These are phyloP conservation scores for Aeminium ludgeri DNA, from an alignment of 495 filamentous ascomycete species.

Conservation along the genomic window DNA sequence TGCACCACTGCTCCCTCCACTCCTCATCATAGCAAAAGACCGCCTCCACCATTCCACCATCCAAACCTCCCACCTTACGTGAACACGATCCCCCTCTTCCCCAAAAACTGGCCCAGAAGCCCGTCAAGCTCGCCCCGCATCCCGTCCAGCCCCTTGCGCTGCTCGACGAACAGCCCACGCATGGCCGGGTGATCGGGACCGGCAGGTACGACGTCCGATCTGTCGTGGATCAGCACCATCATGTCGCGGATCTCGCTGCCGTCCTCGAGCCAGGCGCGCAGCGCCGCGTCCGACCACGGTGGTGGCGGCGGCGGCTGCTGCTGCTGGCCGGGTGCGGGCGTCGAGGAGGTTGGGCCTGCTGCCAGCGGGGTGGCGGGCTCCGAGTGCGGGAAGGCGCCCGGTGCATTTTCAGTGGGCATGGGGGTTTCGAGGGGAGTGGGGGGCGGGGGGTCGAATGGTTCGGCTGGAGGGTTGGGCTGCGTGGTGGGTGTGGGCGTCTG, in stretches of 20 bases:
- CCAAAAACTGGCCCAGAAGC: conserved; percentile 35
- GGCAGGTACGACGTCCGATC: conserved; percentile 57
- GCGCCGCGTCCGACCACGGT: conserved; percentile 79
- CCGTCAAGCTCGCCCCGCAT: conserved; percentile 74
- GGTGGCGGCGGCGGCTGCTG: too few relatives aligned
- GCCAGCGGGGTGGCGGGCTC: background rate
- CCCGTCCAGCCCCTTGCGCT: conserved; percentile 63
- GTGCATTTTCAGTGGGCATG: conserved; percentile 22
- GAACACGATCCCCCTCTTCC: conserved; percentile 7
- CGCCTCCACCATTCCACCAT: too few relatives aligned
- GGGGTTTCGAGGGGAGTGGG: conserved; percentile 1
- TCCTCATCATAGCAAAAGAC: too few relatives aligned
- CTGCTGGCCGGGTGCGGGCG: background rate
- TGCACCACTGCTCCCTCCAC: too few relatives aligned
- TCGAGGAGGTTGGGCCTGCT: conserved; percentile 1
- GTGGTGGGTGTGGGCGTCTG: background rate
- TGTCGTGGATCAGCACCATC: conserved; percentile 81
- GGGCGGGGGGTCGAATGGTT: conserved; percentile 3
- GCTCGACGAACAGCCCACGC: conserved; percentile 62
- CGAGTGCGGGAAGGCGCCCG: conserved; percentile 17
- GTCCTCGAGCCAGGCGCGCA: conserved; percentile 82
- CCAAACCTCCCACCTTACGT: background rate
- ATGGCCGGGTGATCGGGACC: conserved; percentile 72
- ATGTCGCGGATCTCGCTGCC: conserved; percentile 82
- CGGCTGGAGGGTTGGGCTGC: background rate